Base-by-base conservation (phyloP, 148 eudicot species). In the Chenopodium berlandieri region DNA sequence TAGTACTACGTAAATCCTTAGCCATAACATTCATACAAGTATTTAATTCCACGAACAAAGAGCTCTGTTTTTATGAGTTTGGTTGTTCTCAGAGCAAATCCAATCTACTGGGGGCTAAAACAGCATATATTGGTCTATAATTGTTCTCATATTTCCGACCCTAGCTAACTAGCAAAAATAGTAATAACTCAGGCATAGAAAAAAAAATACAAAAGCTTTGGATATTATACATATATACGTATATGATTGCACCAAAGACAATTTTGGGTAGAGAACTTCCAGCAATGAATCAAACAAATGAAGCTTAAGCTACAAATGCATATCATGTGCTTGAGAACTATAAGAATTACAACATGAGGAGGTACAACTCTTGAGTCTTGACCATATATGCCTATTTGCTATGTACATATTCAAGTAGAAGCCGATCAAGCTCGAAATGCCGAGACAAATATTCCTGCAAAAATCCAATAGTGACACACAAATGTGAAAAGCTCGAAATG, bases 401-500 rank as follows among this genome's bases (percentile, higher is more conserved):
- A 64, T 90, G 92, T 48, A 93, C 91, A 84, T 93, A 93, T 60
- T 91, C 93, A 71, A 95, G 88, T 27, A 95, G 94, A 75, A 83
- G 89, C 66, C 88, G 86, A 81, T 95, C 98, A 82, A 95, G 98
- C 90, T 91, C 97, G 85, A 95, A 95, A 85, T 90, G 90, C 81
- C 83, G 90, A 75, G 94, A 89, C 66, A 95, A 81, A 71, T 81
- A 85, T 88, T 88, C 90, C 98, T 95, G 98, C 88, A 88, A 89
- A 62, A 63, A 63, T 66, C 34, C n/a, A 27, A 74, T 34, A 44
- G 9, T 11, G 32, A 73, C 19, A 19, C 1, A 52, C 13, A 52
- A 73, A 40, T 37, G 7, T 37, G 44, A 37, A 37, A 81, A 95
- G 97, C 90, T 91, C 96, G 83, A 95, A 95, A 85, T 89, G 90